These are phyloP conservation scores for Talaromyces thailandensis DNA, from an alignment of 495 filamentous ascomycete genomes.

Conservation along the genomic window DNA sequence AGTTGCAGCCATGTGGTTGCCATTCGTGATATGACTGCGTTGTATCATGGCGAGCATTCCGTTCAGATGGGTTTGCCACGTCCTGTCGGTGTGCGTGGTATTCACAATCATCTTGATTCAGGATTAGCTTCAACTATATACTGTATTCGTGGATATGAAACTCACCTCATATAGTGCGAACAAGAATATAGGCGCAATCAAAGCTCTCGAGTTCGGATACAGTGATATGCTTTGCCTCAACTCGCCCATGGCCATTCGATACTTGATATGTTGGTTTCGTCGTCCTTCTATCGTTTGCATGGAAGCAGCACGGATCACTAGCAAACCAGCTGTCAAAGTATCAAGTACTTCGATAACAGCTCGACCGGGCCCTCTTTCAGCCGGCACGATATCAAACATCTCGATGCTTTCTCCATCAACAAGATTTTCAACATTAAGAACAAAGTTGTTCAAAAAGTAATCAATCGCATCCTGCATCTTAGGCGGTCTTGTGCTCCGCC, in stretches of 20 bases:
- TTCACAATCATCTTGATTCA: not conserved
- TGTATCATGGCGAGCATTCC: not conserved
- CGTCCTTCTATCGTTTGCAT: not conserved
- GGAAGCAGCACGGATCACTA: not conserved
- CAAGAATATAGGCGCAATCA: not conserved
- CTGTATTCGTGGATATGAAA: not conserved
- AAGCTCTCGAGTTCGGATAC: not conserved
- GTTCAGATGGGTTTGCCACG: not conserved
- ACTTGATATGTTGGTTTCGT: not conserved
- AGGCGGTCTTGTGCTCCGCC: not conserved
- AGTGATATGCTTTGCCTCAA: not conserved
- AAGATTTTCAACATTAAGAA: not conserved
- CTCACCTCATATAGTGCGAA: not conserved
- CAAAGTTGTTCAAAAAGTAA: not conserved
- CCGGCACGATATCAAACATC: not conserved
- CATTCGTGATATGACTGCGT: not conserved
- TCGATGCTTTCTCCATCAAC: not conserved
- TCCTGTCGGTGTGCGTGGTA: not conserved
- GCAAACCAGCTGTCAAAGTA: not conserved
- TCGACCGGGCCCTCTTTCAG: not conserved
- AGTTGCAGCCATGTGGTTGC: not conserved
- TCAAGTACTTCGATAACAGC: not conserved
- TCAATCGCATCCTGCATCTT: not conserved
- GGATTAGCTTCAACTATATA: not conserved
- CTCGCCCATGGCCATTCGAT: not conserved